Evolutionary conservation across 2,329 filamentous ascomycete genomes (phyloP).

Genomic region (Fusarium sp.): DNA sequence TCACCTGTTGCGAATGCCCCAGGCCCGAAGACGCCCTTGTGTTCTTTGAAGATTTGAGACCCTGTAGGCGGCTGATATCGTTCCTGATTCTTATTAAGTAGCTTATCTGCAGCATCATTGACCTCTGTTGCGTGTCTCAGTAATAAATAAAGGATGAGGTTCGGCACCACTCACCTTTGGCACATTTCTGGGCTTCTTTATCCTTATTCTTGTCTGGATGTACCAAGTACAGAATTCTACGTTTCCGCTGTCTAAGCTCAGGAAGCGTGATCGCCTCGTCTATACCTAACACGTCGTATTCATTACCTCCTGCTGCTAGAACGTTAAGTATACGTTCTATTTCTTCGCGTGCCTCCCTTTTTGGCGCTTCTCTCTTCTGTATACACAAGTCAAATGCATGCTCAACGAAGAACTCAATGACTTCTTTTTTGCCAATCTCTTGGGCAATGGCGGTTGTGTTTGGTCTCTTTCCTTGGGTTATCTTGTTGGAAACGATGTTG

Average conservation of each 20-base stretch:
- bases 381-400: background rate
- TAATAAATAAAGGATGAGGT: background rate
- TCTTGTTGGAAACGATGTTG: background rate
- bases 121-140: background rate
- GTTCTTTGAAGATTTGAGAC: background rate
- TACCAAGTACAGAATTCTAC: background rate
- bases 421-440: background rate
- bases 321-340: slow-evolving; percentile 5
- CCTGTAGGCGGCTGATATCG: background rate
- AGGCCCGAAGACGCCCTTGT: background rate
- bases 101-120: background rate
- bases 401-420: slow-evolving; percentile 5
- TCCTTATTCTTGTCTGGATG: background rate
- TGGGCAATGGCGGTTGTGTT: background rate
- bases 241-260: background rate
- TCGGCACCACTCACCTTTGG: background rate
- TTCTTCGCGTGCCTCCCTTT: background rate
- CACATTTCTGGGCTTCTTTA: background rate
- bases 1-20: background rate
- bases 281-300: background rate
- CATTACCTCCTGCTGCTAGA: background rate
- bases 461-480: background rate
- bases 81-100: background rate
- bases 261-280: background rate
- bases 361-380: background rate